Percentiles rank a stretch among this genome's conserved stretches.
These are phyloP conservation scores for California macrophylla DNA, from an alignment of 441 rosid species.

Conservation along the genomic window DNA sequence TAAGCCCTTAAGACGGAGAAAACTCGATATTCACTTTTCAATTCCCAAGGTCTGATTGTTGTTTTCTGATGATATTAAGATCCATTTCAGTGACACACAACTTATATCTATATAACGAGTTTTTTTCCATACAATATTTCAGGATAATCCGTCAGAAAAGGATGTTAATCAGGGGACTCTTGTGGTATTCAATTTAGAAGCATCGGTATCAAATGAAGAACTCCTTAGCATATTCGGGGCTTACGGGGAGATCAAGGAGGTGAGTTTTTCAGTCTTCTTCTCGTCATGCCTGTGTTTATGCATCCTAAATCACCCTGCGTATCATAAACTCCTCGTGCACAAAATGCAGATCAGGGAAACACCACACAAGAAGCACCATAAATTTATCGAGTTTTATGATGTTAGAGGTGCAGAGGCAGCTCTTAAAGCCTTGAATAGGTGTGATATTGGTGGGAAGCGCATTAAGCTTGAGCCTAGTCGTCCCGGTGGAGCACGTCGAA, in stretches of 20 bases:
- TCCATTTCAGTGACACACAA: conserved; percentile 16
- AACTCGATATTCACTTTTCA: conserved; percentile 78
- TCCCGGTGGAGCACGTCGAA: conserved; percentile 80
- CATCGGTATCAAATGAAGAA: conserved; percentile 76
- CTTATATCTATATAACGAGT: conserved; percentile 10
- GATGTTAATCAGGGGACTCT: conserved; percentile 84
- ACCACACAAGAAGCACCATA: conserved; percentile 70
- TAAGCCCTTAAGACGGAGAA: conserved; percentile 71
- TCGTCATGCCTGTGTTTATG: neutral
- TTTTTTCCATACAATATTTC: conserved; percentile 15
- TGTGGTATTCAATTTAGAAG: conserved; percentile 73
- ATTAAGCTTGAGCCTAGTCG: conserved; percentile 91
- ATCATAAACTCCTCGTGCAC: conserved; percentile 14
- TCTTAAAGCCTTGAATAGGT: conserved; percentile 62
- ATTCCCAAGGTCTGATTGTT: conserved; percentile 57
- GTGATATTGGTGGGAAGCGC: conserved; percentile 86
- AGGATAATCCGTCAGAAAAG: conserved; percentile 87
- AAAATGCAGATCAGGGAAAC: conserved; percentile 75
- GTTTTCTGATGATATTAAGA: too few species aligned
- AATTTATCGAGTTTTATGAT: conserved; percentile 78
- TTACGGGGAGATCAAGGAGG: conserved; percentile 88
- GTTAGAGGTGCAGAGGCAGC: conserved; percentile 85
- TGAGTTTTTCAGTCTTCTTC: conserved; percentile 16
- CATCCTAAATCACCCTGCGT: neutral
- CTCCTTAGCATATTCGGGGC: conserved; percentile 65